These are phyloP conservation scores for Apiospora sp. DNA, from an alignment of 2,329 filamentous ascomycete species.

Conservation along the genomic window DNA sequence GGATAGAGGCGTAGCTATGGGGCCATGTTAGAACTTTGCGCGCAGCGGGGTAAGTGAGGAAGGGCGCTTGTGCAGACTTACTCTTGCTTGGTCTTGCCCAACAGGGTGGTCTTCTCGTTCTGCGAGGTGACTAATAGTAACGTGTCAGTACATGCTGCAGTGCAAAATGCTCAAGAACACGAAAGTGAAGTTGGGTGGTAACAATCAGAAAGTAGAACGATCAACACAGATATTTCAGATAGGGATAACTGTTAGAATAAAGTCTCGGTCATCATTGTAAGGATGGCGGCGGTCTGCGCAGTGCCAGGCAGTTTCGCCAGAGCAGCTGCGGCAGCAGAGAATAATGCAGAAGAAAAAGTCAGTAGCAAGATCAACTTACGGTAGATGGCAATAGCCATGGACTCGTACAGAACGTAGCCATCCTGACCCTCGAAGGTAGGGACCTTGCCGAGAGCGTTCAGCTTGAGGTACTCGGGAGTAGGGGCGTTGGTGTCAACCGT, in stretches of 20 bases:
- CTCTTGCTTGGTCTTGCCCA: constrained; percentile 99
- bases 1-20: constrained; percentile 85
- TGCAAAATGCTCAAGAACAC: constrained; percentile 37
- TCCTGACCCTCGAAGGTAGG: constrained; percentile 93
- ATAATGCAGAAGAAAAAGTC: constrained; percentile 30
- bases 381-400: constrained; percentile 96
- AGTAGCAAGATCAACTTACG: constrained; percentile 68
- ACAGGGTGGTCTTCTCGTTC: constrained; percentile 99
- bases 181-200: constrained; percentile 1
- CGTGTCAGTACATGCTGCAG: constrained; percentile 37
- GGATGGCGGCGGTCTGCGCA: constrained; percentile 31
- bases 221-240: constrained; percentile 94
- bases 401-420: constrained; percentile 88
- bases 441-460: constrained; percentile 89
- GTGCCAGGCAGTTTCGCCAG: constrained; percentile 25
- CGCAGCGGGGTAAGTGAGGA: constrained; percentile 2
- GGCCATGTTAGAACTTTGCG: constrained; percentile 35
- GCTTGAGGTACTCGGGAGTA: constrained; percentile 79
- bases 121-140: constrained; percentile 84
- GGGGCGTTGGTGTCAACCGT: constrained; percentile 72
- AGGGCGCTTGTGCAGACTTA: constrained; percentile 51
- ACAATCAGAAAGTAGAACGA: constrained; percentile 81
- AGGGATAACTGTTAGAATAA: constrained; percentile 95
- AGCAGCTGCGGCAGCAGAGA: constrained; percentile 17
- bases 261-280: constrained; percentile 75